Evolutionary conservation across 306 rosid genomes (phyloP).

Genomic region (Elaeagnus macrophylla): DNA sequence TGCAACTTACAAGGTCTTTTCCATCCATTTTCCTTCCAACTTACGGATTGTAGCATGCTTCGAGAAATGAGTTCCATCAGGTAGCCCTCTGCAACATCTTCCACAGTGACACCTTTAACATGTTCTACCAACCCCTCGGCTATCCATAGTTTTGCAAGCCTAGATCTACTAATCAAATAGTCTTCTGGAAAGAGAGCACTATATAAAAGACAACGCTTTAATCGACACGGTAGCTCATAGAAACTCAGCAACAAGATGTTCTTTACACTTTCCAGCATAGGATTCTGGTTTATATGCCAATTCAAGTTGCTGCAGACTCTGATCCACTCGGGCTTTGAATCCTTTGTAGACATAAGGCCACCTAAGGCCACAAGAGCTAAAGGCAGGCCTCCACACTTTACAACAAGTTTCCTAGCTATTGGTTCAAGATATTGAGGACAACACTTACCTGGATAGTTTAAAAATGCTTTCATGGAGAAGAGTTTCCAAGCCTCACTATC

Average conservation of each 20-base stretch:
- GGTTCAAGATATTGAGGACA: conserved; percentile 11
- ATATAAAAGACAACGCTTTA: conserved; percentile 12
- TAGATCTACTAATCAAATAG: too few relatives aligned
- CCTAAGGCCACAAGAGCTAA: conserved; percentile 11
- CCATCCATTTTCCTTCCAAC: too few relatives aligned
- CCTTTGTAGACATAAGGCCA: too few relatives aligned
- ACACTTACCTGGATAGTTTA: neutral
- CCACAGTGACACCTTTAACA: neutral
- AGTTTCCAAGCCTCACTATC: conserved; percentile 21
- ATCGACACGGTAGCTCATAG: neutral
- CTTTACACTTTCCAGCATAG: too few relatives aligned
- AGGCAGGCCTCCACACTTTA: conserved; percentile 20
- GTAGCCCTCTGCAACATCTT: conserved; percentile 7
- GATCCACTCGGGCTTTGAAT: conserved; percentile 12
- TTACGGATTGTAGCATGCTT: conserved; percentile 5
- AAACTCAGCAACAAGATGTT: conserved; percentile 4
- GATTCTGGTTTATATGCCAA: conserved; percentile 5
- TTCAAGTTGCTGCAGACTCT: conserved; percentile 1
- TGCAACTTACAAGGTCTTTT: too few relatives aligned
- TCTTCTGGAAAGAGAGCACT: too few relatives aligned
- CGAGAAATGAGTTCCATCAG: conserved; percentile 5
- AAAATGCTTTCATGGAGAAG: conserved; percentile 20
- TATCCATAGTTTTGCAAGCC: too few relatives aligned
- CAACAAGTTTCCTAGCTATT: conserved; percentile 3
- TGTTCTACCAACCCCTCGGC: conserved; percentile 9